These are phyloP conservation scores for Cadophora malorum DNA, from an alignment of 2,329 filamentous ascomycete species.

Conservation along the genomic window DNA sequence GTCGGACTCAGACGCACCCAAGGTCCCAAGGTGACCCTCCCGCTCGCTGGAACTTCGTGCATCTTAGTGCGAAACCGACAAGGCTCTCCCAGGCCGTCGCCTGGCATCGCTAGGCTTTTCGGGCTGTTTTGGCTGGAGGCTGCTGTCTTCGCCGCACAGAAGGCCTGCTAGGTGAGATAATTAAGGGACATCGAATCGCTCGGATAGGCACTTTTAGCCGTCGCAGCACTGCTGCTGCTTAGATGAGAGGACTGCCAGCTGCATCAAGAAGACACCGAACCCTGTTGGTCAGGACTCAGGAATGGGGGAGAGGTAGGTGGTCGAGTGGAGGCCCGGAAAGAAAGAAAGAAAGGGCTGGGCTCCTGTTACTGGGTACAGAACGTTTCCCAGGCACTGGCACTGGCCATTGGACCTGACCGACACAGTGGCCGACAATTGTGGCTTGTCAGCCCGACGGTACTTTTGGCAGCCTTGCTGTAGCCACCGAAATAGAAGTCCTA, in stretches of 20 bases:
- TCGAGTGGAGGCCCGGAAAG: constrained; percentile 8
- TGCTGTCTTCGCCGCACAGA: constrained; percentile 11
- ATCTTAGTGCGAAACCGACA: constrained; percentile 25
- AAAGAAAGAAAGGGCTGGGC: constrained; percentile 6
- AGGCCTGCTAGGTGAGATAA: constrained; percentile 11
- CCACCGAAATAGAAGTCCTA: constrained; percentile 16
- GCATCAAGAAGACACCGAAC: background rate
- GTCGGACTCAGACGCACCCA: constrained; percentile 16
- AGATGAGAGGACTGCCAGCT: constrained; percentile 15
- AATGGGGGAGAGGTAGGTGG: constrained; percentile 2
- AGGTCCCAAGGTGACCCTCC: constrained; percentile 22
- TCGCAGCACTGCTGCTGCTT: constrained; percentile 10
- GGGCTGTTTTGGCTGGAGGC: constrained; percentile 1
- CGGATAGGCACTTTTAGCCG: constrained; percentile 16
- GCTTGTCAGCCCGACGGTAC: constrained; percentile 9
- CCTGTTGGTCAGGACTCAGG: background rate
- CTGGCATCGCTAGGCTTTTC: constrained; percentile 10
- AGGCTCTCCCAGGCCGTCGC: constrained; percentile 26
- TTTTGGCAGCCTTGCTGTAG: constrained; percentile 3
- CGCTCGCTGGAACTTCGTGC: constrained; percentile 25
- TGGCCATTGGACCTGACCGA: background rate
- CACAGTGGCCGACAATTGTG: background rate
- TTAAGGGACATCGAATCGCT: constrained; percentile 12
- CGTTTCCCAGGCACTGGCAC: background rate
- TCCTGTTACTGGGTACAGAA: no score